Evolutionary conservation across 768 basidiomycete genomes (phyloP).

Genomic region (Termitomyces sp.): DNA sequence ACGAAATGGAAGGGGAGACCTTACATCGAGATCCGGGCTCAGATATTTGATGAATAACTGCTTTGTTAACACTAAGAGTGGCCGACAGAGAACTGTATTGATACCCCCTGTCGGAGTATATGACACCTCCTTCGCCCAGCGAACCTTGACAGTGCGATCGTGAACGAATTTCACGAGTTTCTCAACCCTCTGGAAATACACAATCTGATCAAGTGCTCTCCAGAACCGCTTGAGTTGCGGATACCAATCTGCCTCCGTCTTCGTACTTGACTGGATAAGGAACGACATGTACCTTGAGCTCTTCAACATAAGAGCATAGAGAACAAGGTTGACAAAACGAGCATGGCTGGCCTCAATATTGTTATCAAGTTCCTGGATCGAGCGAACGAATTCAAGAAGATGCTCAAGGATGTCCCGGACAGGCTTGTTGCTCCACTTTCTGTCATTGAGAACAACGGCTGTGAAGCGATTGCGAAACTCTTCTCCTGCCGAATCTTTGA

Average conservation of each 20-base stretch:
- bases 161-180: neutral
- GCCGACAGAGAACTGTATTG: neutral
- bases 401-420: neutral
- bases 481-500: neutral
- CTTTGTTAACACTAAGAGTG: neutral
- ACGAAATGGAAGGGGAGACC: neutral
- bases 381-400: neutral
- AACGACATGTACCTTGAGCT: neutral
- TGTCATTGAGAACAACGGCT: neutral
- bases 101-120: neutral
- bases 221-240: neutral
- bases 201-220: neutral
- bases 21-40: neutral
- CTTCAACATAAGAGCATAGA: neutral
- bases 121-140: neutral
- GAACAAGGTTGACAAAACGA: neutral
- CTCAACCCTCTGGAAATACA: neutral
- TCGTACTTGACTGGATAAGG: neutral
- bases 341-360: neutral
- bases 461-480: neutral
- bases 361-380: neutral
- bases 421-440: neutral
- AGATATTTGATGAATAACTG: neutral
- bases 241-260: neutral
- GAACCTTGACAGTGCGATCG: neutral